Evolutionary conservation across 768 basidiomycete species (phyloP), one percentile per base, ranked within the genome.

Genomic region (Pisolithus tinctorius): DNA sequence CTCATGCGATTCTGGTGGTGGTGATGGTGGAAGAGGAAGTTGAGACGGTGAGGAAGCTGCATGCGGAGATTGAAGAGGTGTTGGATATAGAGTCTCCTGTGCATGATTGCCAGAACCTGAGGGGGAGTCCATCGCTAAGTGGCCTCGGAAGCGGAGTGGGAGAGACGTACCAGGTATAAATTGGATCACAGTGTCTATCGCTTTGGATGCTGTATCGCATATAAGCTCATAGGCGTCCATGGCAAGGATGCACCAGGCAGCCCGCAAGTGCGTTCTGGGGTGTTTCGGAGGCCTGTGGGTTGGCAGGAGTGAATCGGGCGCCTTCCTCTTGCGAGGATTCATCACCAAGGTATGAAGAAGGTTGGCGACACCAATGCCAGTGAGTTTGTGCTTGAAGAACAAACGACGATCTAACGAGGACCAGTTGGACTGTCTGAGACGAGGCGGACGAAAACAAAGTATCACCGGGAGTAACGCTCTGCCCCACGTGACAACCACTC

Each of bases 251-350:
- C 58, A 57, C 79, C 80, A 83, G 39, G 78, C 75, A 34, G 69
- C 63, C 34, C 66, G 36, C 27, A 80, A 59, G 27, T 66, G 63
- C 3, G 71, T 75, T 37, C 82, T 75, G 10, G 69, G 74, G 43
- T 76, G 72, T 58, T 85, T 85, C 31, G 76, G 56, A 27, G 72
- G 67, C 52, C 74, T 74, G 43, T 47, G 45, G 10, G 69, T 59
- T n/a, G 79, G 74, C 37, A 74, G 68, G 50, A 81, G 68, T 44
- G 75, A 66, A 54, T 79, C 79, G 30, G 73, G 65, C 37, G 80
- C 77, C 56, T 67, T 68, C 57, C 82, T 74, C 69, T 84, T 84
- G 52, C 71, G 74, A 56, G 69, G 54, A 69, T 72, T 73, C 81
- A 83, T 83, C 53, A 50, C 45, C 45, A 45, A 26, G 26, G 41